Conservation (phyloP, 2,329 filamentous ascomycete species). For the Colletotrichum horii region DNA sequence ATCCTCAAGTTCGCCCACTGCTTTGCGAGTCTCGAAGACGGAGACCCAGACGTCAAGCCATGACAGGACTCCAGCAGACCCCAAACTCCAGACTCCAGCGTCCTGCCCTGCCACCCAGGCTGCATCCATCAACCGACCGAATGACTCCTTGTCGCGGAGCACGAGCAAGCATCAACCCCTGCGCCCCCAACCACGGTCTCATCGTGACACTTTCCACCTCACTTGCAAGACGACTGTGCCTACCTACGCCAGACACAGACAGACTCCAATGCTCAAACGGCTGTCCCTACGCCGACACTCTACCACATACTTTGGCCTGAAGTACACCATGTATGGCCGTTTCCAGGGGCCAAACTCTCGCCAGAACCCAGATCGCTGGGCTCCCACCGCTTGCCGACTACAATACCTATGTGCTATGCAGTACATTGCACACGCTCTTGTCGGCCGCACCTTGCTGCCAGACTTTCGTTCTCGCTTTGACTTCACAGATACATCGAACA, state of each 20-base stretch:
- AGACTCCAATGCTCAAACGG: neutral
- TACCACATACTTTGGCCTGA: neutral
- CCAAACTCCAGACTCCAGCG: neutral
- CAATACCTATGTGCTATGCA: neutral
- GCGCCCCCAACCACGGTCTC: neutral
- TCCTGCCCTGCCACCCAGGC: neutral
- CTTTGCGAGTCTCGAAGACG: neutral
- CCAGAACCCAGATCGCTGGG: conserved; percentile 1
- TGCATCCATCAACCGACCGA: neutral
- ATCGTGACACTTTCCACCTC: neutral
- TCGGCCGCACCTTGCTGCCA: neutral
- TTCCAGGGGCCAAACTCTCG: conserved; percentile 12
- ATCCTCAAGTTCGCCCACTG: neutral
- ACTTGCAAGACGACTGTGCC: neutral
- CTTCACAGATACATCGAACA: conserved; percentile 1
- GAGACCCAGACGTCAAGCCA: neutral
- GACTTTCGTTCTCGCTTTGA: conserved; percentile 11
- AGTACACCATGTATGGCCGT: neutral
- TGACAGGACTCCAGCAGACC: neutral
- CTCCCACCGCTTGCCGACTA: neutral
- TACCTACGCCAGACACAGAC: neutral
- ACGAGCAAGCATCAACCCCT: neutral
- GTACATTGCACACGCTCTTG: neutral
- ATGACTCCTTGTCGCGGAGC: neutral
- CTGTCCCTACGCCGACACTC: neutral